Evolutionary conservation across 2,329 filamentous ascomycete genomes (phyloP), one percentile per base, ranked within the genome.

Genomic region (Trichophyton simii): DNA sequence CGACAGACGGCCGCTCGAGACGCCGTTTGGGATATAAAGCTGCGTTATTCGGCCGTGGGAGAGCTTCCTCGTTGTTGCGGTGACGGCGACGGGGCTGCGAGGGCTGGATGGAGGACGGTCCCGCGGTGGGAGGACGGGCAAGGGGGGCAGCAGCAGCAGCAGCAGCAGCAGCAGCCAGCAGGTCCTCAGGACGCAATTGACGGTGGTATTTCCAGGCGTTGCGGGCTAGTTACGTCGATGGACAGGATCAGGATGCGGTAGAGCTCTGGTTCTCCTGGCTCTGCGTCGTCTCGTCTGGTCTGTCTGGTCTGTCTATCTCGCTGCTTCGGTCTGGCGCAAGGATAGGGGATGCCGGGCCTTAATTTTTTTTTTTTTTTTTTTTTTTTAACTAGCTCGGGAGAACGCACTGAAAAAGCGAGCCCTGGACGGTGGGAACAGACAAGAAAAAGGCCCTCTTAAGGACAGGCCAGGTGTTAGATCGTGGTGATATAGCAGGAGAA

Each of bases 341-440:
- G 34, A 59, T 61, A 28, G 50, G 28, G 44, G 46, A 60, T 44
- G 46, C 55, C 59, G 36, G 62, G 62, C 44, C n/a, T 50, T 5
- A 15, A 54, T 57, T 38, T 48, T 48, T 20, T 41, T 20, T 46
- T 42, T 18, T 18, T 25, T 31, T 7, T 28, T 5, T 28, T 28
- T 28, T 18, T 28, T 31, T 31, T 9, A 38, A 38, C 34, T 38
- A 20, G 57, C 31, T 59, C 41, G 44, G 44, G 28, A 46, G 44
- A 46, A 28, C 34, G 36, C 42, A 18, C 28, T 25, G 22, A n/a
- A 15, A 25, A 48, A 11, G 11, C 15, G 7, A 46, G 15, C 18
- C 11, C 15, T 15, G n/a, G 13, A 44, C 34, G 41, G 20, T 22
- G 31, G 55, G 55, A 59, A 57, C 54, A 57, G 52, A 20, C 28